Conservation (phyloP, 1,284 basidiomycete species). For the Anthracocystis setariae region DNA sequence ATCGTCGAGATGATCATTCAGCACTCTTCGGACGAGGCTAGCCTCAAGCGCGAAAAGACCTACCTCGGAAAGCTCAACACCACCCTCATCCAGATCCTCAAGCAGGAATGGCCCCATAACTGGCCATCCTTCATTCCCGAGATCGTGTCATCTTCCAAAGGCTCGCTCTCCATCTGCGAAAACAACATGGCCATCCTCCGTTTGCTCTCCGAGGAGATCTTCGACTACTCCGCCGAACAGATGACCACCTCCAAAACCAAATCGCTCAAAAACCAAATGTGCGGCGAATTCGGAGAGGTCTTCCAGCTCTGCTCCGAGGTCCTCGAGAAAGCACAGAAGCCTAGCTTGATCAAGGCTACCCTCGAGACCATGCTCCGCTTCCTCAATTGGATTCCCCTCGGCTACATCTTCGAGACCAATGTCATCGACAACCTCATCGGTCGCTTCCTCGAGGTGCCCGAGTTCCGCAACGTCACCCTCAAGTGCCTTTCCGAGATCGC, state of each 20-base stretch:
- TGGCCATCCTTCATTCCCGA: conserved; percentile 99
- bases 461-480: conserved; percentile 96
- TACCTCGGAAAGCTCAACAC: conserved; percentile 97
- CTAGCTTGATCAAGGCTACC: conserved; percentile 92
- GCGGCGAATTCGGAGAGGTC: conserved; percentile 67
- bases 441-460: conserved; percentile 91
- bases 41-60: conserved; percentile 90
- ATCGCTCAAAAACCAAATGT: conserved; percentile 83
- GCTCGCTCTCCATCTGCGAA: conserved; percentile 94
- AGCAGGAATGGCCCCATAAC: conserved; percentile 99
- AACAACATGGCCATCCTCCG: conserved; percentile 99
- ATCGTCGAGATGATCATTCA: conserved; percentile 93
- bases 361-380: conserved; percentile 95
- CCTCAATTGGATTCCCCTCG: conserved; percentile 98
- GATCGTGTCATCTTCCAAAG: conserved; percentile 95
- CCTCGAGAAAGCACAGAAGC: conserved; percentile 96
- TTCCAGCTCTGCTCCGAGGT: conserved; percentile 75
- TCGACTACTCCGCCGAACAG: conserved; percentile 98
- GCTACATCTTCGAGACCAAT: conserved; percentile 98
- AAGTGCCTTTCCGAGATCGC: conserved; percentile 96
- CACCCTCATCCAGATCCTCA: conserved; percentile 95
- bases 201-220: conserved; percentile 97
- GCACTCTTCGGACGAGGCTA: conserved; percentile 80
- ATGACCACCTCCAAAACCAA: conserved; percentile 99
- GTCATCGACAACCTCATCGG: conserved; percentile 94